Evolutionary conservation across 768 basidiomycete genomes (phyloP), one percentile per base, ranked within the genome.

Genomic region (Cyclocybe cylindracea): DNA sequence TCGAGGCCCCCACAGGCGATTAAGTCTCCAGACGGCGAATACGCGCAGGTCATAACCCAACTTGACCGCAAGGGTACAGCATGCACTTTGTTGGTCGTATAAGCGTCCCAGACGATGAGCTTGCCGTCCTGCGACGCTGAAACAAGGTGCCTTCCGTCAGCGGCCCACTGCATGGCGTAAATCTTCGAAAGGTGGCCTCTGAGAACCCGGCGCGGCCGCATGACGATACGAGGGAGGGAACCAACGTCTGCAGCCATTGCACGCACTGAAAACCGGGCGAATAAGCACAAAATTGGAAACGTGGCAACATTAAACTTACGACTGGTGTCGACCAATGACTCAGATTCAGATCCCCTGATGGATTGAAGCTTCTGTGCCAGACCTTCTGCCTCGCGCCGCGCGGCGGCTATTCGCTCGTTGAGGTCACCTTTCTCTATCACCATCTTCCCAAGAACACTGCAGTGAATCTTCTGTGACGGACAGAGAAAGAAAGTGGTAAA

Each of bases 11-110:
- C 96, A 61, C 97, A 98, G 34, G 97, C 97, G 56, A 99, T 96
- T 59, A 91, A 97, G 70, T 91, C 94, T 44, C 97, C 96, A n/a
- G 91, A 92, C 3, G 97, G 96, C 14, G 96, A 88, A 72, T 98
- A 98, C 44, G 96, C 96, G 68, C 96, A 99, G 46, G 96, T 99
- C 96, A 99, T 99, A 73, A 99, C 96, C 96, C 96, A 99, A 66
- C 91, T 94, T 41, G 94, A 97, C 46, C 96, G 88, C 42, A 99
- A 78, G 44, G 96, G 96, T 68, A 99, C 98, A 61, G 96, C 96
- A 66, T 99, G 96, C 53, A 99, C 96, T 78, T 99, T 99, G 82
- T 99, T 99, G 52, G 95, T 97, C 14, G 96, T 98, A 73, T 98
- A 98, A 45, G 96, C 96, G 71, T 99, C 96, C 96, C 96, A 99